Evolutionary conservation across 371 early-diverging fungal species (phyloP), one percentile per base, ranked within the genome.

Genomic region (Mucor circinelloides): DNA sequence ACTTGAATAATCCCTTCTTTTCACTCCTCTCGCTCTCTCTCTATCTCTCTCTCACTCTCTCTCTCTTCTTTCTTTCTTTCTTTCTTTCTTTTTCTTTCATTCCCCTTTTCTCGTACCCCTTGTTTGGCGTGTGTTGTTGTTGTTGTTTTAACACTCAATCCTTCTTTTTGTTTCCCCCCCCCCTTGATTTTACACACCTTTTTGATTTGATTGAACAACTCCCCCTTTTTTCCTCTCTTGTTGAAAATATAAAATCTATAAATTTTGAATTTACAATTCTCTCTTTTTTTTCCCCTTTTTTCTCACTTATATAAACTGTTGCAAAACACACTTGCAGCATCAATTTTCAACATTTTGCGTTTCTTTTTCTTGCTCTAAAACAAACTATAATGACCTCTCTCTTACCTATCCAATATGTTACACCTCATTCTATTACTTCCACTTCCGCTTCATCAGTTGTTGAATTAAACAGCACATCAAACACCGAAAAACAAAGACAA

Each of bases 381-480:
- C 15, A 46, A 15, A 50, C 17, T 12, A 48, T 25, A 62, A 62
- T 64, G 66, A 62, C 66, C 17, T 66, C 70, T 48, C 66, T 70
- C 32, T 52, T 70, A 62, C 61, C 70, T 71, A 68, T 72, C 72
- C 72, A 79, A 74, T 80, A 70, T 74, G 61, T 48, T 48, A 60
- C 61, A 56, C 70, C 71, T 44, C 50, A 42, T 42, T 42, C 42
- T 42, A 42, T 17, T 36, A 59, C 19, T 25, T 15, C 40, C 40
- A 27, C 42, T 42, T 42, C 42, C 42, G 42, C 42, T 17, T 42
- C 42, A 42, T 42, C 42, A 15, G 42, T 42, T 42, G 42, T 15
- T 42, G 17, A 42, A 42, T 42, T n/a, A 21, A 21, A 12, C 6
- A 12, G 17, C 8, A 34, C 23, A 23, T 34, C 34, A 64, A 27